Base-by-base conservation (phyloP, 805 yeast genomes). In the Trichomonascus vanleenenianus region DNA sequence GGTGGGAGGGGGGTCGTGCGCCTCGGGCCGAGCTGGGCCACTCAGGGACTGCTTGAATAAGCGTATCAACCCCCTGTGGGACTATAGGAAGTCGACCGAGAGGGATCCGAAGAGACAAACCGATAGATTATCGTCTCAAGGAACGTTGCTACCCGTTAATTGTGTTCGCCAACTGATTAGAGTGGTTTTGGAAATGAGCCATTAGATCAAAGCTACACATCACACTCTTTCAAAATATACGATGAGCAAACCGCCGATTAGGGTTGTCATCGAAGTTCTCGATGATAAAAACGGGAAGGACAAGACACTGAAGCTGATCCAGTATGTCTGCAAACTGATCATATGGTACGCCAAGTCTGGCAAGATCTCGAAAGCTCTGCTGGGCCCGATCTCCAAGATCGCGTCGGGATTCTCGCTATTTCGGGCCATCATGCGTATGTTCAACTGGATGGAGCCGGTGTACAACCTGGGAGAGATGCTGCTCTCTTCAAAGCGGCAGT, bases 351-450 rank as follows among this genome's bases (percentile, higher is more conserved):
- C 39, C 8, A 44, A 37, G 19, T 16, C 42, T 4, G 15, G 30
- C n/a, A 31, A 42, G 9, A 39, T 15, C 40, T 45, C 16, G 44
- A 37, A n/a, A 3, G 18, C 16, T 27, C 25, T 37, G 37, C 35
- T 20, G 15, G 43, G 31, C 27, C 48, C 45, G 16, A 14, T n/a
- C 30, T 15, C 41, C 19, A 19, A 16, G 14, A 22, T 43, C 30
- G 57, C 53, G 4, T 47, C 56, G 4, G 34, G 18, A 19, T 46
- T 60, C 8, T 55, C 60, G 11, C 50, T 48, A 51, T 60, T 60
- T 30, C 56, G 65, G 34, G 57, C 56, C 42, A 47, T 60, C 40
- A 57, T 60, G 35, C 54, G 61, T 36, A 45, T 60, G 15, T 60
- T 59, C 20, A 59, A 59, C 44, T 60, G 61, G 62, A 25, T 56